phyloP scores from a whole-genome alignment of 1,284 basidiomycete genomes.

The Waitea zeae region DNA sequence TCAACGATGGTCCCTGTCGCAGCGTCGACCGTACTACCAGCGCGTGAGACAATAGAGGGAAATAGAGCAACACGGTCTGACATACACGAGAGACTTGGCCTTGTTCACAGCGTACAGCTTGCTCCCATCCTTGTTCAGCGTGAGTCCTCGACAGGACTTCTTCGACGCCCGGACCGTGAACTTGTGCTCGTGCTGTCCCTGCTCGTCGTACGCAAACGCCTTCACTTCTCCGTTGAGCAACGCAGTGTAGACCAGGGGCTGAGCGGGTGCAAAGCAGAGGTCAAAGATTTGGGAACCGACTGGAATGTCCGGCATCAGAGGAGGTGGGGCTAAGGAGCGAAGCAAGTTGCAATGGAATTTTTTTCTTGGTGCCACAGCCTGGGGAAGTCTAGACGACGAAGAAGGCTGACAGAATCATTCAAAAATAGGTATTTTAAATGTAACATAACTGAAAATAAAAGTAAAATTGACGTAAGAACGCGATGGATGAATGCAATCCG shows the following conservation, averaged over 20 bases:
- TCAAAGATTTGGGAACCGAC: constrained; percentile 78
- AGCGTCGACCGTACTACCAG: constrained; percentile 48
- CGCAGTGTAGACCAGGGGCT: constrained; percentile 55
- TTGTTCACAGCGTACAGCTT: constrained; percentile 74
- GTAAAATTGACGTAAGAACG: no score
- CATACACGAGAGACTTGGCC: constrained; percentile 64
- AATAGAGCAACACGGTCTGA: no score
- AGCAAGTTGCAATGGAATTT: not conserved
- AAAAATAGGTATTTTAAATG: no score
- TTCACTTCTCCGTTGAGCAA: constrained; percentile 76
- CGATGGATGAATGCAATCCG: no score
- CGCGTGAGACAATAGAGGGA: not conserved
- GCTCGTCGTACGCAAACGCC: constrained; percentile 58
- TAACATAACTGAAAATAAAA: no score
- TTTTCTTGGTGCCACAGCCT: not conserved
- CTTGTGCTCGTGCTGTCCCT: constrained; percentile 31
- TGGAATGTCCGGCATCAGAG: constrained; percentile 52
- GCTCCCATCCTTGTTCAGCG: constrained; percentile 44
- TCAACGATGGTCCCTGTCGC: constrained; percentile 45
- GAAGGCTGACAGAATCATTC: not conserved
- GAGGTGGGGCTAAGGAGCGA: not conserved
- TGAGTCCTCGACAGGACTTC: constrained; percentile 61
- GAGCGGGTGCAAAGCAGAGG: constrained; percentile 67
- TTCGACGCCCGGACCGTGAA: constrained; percentile 51
- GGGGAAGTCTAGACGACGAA: not conserved